A percentile compares a stretch with the other conserved stretches of the same genome.
Evolutionary conservation across 495 filamentous ascomycete species (phyloP).

Genomic region (Poronia punctata): DNA sequence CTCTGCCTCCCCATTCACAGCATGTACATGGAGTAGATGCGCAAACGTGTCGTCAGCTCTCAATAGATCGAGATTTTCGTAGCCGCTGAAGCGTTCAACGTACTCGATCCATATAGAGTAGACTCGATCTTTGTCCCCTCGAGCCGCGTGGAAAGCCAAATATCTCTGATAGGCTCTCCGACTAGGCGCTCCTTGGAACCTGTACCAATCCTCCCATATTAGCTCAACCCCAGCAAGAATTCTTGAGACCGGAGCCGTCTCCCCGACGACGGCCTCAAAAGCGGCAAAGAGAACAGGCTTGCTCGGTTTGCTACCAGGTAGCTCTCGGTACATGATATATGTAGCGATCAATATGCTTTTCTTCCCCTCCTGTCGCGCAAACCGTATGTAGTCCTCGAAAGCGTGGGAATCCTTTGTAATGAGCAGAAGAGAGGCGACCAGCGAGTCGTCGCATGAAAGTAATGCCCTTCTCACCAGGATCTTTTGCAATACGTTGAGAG

Average conservation of each 20-base stretch:
- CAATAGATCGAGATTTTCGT: slow-evolving; percentile 10
- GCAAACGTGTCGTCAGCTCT: slow-evolving; percentile 30
- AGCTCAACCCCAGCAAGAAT: slow-evolving; percentile 39
- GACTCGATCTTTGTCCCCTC: slow-evolving; percentile 46
- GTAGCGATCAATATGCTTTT: slow-evolving; percentile 19
- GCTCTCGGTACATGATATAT: slow-evolving; percentile 30
- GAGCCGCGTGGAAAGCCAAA: slow-evolving; percentile 44
- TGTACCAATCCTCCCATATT: slow-evolving; percentile 50
- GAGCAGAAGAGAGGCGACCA: slow-evolving; percentile 23
- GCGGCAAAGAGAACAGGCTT: slow-evolving; percentile 29
- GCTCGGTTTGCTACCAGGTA: slow-evolving; percentile 23
- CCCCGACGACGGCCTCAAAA: slow-evolving; percentile 34
- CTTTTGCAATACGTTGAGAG: slow-evolving; percentile 18
- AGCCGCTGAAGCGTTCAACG: slow-evolving; percentile 23
- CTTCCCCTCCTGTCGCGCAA: slow-evolving; percentile 4
- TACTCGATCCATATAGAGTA: slow-evolving; percentile 52
- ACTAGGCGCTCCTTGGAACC: slow-evolving; percentile 29
- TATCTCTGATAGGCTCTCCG: slow-evolving; percentile 40
- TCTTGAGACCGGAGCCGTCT: slow-evolving; percentile 13
- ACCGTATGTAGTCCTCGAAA: slow-evolving; percentile 26
- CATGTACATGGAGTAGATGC: slow-evolving; percentile 58
- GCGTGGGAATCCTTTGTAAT: slow-evolving; percentile 17
- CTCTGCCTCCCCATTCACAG: slow-evolving; percentile 52
- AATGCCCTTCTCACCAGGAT: slow-evolving; percentile 22
- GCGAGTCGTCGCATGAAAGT: slow-evolving; percentile 12